Evolutionary conservation across 176 grass and related monocot species (phyloP).

Genomic region (sorghum (Sorghum bicolor)): DNA sequence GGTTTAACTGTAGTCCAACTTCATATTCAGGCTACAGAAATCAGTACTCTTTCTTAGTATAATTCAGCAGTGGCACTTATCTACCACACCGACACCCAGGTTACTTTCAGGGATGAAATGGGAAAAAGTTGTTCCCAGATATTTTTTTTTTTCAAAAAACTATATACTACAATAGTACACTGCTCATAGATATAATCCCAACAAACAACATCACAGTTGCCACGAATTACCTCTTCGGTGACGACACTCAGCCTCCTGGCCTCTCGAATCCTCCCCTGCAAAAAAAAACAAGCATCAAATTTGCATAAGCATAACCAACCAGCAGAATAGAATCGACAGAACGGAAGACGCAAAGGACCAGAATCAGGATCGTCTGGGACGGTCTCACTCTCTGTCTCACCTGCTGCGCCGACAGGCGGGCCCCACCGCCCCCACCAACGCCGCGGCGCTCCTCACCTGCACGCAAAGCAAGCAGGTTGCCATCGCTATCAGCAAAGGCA

Average conservation of each 20-base stretch:
- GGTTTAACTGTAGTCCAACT: neutral
- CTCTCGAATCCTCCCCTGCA: conserved; percentile 39
- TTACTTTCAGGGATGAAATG: neutral
- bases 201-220: too few species aligned
- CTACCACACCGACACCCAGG: neutral
- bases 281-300: neutral
- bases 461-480: neutral
- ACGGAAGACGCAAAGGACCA: neutral
- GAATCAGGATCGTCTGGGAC: neutral
- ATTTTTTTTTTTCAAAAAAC: neutral
- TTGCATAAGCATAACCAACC: neutral
- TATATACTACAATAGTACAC: neutral
- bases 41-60: neutral
- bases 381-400: conserved; percentile 21
- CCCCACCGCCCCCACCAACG: neutral
- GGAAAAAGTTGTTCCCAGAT: neutral
- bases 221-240: conserved; percentile 42
- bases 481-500: neutral
- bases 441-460: conserved; percentile 25
- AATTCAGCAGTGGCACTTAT: neutral
- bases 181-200: neutral
- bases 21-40: neutral
- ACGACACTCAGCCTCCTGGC: conserved; percentile 18
- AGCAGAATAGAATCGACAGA: neutral
- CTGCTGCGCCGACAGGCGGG: conserved; percentile 13